Base-by-base conservation (phyloP, 1,139 yeast genomes). In the Yamadazyma mexicana region DNA sequence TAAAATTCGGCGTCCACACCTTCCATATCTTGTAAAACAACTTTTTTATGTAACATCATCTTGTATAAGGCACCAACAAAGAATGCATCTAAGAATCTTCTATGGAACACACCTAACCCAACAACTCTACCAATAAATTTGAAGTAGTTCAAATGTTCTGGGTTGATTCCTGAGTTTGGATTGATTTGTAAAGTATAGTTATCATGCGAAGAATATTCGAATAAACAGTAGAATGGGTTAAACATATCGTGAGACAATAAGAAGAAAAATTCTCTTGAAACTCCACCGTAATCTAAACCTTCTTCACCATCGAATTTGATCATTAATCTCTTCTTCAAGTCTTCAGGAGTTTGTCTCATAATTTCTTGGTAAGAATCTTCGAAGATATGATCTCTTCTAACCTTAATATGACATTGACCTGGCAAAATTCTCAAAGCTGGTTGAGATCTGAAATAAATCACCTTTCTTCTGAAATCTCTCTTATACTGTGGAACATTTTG, bases 211-310 rank as follows among this genome's bases (percentile, higher is more conserved):
- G 97, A 89, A 63, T 92, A 92, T 67, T 92, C 97, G 63, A 92
- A 92, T 56, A 92, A 72, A 68, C 98, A 91, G 66, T 94, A 92
- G 66, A 91, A 88, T 45, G 99, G 99, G 62, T 94, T 91, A 66
- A 92, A 92, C 97, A 92, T 94, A 66, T 94, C 98, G 61, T 92
- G 98, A 2, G 98, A 91, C 50, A 92, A 74, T 58, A 91, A 75
- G 68, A 89, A 92, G 82, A 94, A 92, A 65, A 88, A 92, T 65
- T 92, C 99, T 71, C 98, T 80, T 22, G 97, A 88, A 49, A 92
- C 98, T 61, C 99, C 99, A 76, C 98, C 98, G 61, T 92, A 92
- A 73, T 92, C 99, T 54, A 94, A 77, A 64, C 98, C 99, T 73
- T 92, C 98, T 72, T 92, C 99, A 46, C 98, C 98, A 54, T 92